phyloP scores from a whole-genome alignment of 2,329 filamentous ascomycete genomes.

The Pseudonectria foliicola region DNA sequence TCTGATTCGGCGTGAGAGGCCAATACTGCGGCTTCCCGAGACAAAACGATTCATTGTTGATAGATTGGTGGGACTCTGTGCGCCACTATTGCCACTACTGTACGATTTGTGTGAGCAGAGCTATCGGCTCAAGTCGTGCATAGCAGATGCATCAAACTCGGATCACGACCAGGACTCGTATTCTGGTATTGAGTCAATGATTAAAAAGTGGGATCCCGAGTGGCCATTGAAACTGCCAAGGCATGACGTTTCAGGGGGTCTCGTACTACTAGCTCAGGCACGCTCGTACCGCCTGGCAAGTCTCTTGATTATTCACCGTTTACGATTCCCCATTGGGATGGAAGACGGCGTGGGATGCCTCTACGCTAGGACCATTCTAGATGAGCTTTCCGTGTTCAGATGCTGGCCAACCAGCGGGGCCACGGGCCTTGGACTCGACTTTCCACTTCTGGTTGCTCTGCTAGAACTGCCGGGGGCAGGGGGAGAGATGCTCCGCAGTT shows the following conservation, averaged over 20 bases:
- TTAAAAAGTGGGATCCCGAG: conserved; percentile 4
- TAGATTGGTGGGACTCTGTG: conserved; percentile 6
- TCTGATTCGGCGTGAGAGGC: conserved; percentile 7
- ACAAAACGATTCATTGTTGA: conserved; percentile 6
- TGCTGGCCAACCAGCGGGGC: conserved; percentile 1
- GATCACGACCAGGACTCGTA: conserved; percentile 1
- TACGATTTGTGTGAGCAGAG: conserved; percentile 9
- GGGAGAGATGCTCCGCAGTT: conserved; percentile 1
- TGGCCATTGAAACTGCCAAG: not conserved
- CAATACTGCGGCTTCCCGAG: conserved; percentile 2
- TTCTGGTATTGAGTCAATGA: conserved; percentile 4
- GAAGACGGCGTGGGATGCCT: conserved; percentile 3
- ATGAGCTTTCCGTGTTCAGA: conserved; percentile 3
- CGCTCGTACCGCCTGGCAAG: conserved; percentile 6
- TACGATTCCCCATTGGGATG: conserved; percentile 9
- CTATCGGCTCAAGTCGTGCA: not conserved
- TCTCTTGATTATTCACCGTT: conserved; percentile 10
- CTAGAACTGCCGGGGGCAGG: conserved; percentile 5
- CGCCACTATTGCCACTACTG: conserved; percentile 5
- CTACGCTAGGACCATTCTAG: conserved; percentile 4
- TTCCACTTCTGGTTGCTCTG: conserved; percentile 10
- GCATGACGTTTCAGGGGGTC: conserved; percentile 1
- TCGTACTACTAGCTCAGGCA: conserved; percentile 8
- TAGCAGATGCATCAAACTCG: too few relatives aligned
- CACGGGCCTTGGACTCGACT: conserved; percentile 6